Conservation (phyloP, 106 monocot genomes). For the Dioscorea zingiberensis region DNA sequence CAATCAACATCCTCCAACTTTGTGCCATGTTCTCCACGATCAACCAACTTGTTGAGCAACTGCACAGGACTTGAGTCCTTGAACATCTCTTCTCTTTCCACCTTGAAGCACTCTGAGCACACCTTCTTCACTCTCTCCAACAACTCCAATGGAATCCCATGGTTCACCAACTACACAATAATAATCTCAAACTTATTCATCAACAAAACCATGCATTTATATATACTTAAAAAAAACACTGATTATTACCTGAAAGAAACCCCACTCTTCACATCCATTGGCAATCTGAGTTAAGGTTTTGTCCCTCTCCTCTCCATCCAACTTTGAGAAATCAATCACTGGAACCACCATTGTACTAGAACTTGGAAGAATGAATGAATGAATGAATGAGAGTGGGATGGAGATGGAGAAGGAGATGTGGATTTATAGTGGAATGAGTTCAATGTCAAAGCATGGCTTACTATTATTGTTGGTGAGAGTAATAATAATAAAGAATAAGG, state of each 20-base stretch:
- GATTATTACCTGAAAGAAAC: slow-evolving; percentile 49
- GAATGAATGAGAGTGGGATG: neutral
- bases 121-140: slow-evolving; percentile 60
- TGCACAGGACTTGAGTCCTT: slow-evolving; percentile 36
- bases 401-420: neutral
- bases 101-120: slow-evolving; percentile 36
- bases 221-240: no score
- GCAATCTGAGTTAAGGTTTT: slow-evolving; percentile 39
- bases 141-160: slow-evolving; percentile 50
- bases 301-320: slow-evolving; percentile 26
- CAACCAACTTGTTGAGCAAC: slow-evolving; percentile 22
- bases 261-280: slow-evolving; percentile 53
- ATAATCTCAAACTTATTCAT: neutral
- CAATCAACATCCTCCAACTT: slow-evolving; percentile 29
- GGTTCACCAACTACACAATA: slow-evolving; percentile 44
- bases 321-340: slow-evolving; percentile 44
- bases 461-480: no score
- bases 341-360: slow-evolving; percentile 28
- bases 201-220: no score
- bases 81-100: slow-evolving; percentile 51
- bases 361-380: no score
- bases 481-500: neutral
- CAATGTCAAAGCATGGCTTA: neutral
- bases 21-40: neutral
- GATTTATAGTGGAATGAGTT: neutral